Conservation (phyloP, 352 stramenopile genomes). For the Phytophthora pseudosyringae region DNA sequence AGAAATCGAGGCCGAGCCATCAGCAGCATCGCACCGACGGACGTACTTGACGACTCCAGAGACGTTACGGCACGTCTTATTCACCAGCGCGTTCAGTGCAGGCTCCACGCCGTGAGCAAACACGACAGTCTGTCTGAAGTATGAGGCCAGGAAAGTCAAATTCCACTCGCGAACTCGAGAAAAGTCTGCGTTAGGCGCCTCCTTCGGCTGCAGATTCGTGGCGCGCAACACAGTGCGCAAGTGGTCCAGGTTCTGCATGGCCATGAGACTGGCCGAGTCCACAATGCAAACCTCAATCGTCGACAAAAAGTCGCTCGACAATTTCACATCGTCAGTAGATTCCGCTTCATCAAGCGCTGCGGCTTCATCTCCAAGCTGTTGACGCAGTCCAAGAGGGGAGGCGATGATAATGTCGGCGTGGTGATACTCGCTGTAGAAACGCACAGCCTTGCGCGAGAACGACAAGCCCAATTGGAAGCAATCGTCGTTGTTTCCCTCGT, state of each 20-base stretch:
- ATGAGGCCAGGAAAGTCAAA: constrained; percentile 65
- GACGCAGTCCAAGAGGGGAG: constrained; percentile 70
- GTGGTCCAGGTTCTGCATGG: constrained; percentile 88
- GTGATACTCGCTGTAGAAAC: constrained; percentile 84
- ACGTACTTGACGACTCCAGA: constrained; percentile 61
- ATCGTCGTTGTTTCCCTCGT: constrained; percentile 81
- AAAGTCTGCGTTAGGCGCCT: constrained; percentile 80
- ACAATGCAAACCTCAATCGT: constrained; percentile 86
- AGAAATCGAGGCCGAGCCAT: constrained; percentile 61
- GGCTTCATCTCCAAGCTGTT: constrained; percentile 75
- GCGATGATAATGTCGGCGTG: constrained; percentile 80
- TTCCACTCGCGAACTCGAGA: constrained; percentile 78
- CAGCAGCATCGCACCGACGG: constrained; percentile 53
- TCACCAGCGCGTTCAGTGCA: constrained; percentile 62
- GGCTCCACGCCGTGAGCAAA: constrained; percentile 71
- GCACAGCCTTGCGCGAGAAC: constrained; percentile 67
- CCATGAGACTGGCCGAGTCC: constrained; percentile 76
- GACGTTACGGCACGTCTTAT: constrained; percentile 66
- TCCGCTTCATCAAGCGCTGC: constrained; percentile 45
- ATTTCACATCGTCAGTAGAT: constrained; percentile 34
- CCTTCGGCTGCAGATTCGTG: constrained; percentile 67
- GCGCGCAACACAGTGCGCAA: constrained; percentile 67
- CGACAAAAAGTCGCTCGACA: constrained; percentile 75
- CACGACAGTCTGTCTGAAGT: constrained; percentile 80
- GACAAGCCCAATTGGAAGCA: constrained; percentile 81